Evolutionary conservation across 2,329 filamentous ascomycete species (phyloP).

Genomic region (Exophiala calicioides): DNA sequence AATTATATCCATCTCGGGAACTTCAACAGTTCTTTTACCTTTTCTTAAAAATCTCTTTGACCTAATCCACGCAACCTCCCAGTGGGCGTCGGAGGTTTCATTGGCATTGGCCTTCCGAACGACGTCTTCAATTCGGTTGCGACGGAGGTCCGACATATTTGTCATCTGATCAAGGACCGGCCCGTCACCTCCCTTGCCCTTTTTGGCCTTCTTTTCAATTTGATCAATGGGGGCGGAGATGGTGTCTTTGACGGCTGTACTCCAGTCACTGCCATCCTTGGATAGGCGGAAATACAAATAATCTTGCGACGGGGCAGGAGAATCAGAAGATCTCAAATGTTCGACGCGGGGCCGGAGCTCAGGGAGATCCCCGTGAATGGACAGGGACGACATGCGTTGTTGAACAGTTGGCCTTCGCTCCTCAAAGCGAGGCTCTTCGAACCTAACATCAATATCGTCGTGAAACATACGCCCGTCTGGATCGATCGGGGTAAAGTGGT

Average conservation of each 20-base stretch:
- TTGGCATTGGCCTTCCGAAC: slow-evolving; percentile 16
- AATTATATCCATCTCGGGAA: slow-evolving; percentile 28
- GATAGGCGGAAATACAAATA: slow-evolving; percentile 24
- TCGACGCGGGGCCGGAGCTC: slow-evolving; percentile 15
- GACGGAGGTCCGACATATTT: slow-evolving; percentile 19
- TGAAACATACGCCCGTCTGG: slow-evolving; percentile 8
- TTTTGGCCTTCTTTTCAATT: slow-evolving; percentile 23
- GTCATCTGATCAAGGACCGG: slow-evolving; percentile 21
- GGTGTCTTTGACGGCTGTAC: slow-evolving; percentile 9
- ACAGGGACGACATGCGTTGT: slow-evolving; percentile 22
- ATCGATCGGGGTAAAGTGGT: slow-evolving; percentile 19
- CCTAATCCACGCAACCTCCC: slow-evolving; percentile 26
- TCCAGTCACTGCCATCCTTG: slow-evolving; percentile 25
- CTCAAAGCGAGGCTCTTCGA: slow-evolving; percentile 15
- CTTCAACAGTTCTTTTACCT: slow-evolving; percentile 13
- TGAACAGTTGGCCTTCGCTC: slow-evolving; percentile 21
- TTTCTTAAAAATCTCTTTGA: slow-evolving; percentile 16
- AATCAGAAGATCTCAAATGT: slow-evolving; percentile 7
- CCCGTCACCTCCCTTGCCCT: slow-evolving; percentile 17
- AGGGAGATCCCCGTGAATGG: slow-evolving; percentile 16
- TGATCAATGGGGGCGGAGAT: slow-evolving; percentile 20
- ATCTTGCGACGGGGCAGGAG: slow-evolving; percentile 13
- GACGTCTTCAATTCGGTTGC: slow-evolving; percentile 19
- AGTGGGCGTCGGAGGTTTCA: slow-evolving; percentile 20
- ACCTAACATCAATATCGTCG: slow-evolving; percentile 8